These are phyloP conservation scores for Pyricularia sp. DNA, from an alignment of 2,329 filamentous ascomycete genomes.

Conservation along the genomic window DNA sequence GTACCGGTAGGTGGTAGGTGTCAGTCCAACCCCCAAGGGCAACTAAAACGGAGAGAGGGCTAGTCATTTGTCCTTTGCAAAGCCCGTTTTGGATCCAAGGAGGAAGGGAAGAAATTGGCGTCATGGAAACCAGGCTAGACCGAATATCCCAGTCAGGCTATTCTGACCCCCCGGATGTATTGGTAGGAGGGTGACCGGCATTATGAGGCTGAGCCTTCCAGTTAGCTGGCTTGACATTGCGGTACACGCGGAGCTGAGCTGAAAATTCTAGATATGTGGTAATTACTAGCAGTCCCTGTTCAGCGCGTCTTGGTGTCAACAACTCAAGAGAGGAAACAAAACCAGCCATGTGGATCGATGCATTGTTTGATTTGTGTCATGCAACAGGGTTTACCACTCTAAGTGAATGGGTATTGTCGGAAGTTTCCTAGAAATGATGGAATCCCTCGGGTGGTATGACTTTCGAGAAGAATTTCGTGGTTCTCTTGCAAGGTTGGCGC, in stretches of 20 bases:
- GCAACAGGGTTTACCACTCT: background rate
- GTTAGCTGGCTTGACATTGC: background rate
- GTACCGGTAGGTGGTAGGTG: background rate
- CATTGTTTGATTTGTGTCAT: background rate
- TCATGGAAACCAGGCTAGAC: background rate
- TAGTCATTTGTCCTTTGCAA: background rate
- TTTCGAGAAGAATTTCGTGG: background rate
- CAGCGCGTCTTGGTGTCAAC: background rate
- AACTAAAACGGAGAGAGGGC: background rate
- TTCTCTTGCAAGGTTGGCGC: background rate
- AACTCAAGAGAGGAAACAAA: background rate
- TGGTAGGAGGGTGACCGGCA: background rate
- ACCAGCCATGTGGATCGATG: background rate
- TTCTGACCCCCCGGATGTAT: no score
- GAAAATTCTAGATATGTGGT: background rate
- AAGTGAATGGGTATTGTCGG: background rate
- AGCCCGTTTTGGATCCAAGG: background rate
- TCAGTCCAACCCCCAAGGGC: background rate
- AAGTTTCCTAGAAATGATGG: background rate
- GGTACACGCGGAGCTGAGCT: background rate
- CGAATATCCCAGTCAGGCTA: background rate
- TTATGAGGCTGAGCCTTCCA: background rate
- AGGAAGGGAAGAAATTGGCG: background rate
- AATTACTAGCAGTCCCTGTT: background rate
- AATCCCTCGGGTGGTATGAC: background rate